Conservation (phyloP, 202 grass and related monocot species). For the Setaria italica region DNA sequence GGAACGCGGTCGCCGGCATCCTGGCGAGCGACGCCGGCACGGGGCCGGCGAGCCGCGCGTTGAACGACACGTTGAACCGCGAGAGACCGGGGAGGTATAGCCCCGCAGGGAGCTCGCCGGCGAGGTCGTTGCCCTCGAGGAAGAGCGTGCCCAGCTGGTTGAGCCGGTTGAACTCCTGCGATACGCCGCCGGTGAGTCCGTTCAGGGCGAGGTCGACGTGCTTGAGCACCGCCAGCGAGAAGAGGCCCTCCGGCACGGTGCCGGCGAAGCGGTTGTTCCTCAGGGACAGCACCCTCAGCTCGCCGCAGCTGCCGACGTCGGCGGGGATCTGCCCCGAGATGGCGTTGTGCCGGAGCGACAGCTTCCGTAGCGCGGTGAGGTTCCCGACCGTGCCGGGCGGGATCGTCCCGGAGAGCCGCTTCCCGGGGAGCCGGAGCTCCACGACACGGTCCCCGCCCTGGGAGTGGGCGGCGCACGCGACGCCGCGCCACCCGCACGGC, state of each 20-base stretch:
- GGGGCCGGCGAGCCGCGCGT: conserved; percentile 54
- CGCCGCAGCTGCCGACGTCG: conserved; percentile 51
- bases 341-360: conserved; percentile 71
- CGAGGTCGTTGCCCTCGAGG: conserved; percentile 52
- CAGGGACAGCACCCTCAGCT: conserved; percentile 54
- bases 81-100: conserved; percentile 8
- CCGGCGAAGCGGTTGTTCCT: conserved; percentile 53
- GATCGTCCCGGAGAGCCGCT: conserved; percentile 49
- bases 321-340: conserved; percentile 61
- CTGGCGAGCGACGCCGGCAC: conserved; percentile 63
- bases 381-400: conserved; percentile 65
- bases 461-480: conserved; percentile 17
- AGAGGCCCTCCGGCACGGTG: conserved; percentile 50
- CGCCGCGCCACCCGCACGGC: conserved; percentile 64
- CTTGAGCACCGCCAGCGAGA: conserved; percentile 61
- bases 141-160: conserved; percentile 37
- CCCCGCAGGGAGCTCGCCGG: conserved; percentile 42
- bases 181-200: conserved; percentile 54
- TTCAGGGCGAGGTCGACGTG: conserved; percentile 59
- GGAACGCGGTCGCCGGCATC: conserved; percentile 56
- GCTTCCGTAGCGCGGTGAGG: conserved; percentile 62
- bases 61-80: conserved; percentile 68
- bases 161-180: conserved; percentile 51
- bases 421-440: conserved; percentile 52
- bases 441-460: conserved; percentile 41